A percentile compares a stretch with the other conserved stretches of the same genome.
Evolutionary conservation across 495 filamentous ascomycete species (phyloP).

Genomic region (Lineolata rhizophorae): DNA sequence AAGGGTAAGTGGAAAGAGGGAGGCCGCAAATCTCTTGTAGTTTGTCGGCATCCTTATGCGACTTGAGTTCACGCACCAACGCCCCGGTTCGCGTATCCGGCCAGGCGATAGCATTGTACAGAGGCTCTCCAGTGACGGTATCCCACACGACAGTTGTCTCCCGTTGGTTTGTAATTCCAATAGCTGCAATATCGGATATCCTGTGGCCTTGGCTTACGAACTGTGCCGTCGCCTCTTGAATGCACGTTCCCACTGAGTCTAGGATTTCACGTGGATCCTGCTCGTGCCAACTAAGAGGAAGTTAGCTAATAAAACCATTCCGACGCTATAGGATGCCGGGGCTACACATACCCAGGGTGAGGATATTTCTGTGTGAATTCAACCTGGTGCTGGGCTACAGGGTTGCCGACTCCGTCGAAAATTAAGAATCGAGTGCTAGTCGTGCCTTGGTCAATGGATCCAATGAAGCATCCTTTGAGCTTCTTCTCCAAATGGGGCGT

Average conservation of each 20-base stretch:
- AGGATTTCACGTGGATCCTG: constrained; percentile 73
- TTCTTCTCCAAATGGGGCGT: background rate
- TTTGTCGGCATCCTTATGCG: constrained; percentile 37
- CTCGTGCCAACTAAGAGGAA: constrained; percentile 59
- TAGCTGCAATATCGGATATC: constrained; percentile 50
- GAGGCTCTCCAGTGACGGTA: constrained; percentile 57
- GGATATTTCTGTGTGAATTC: constrained; percentile 83
- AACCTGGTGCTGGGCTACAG: constrained; percentile 71
- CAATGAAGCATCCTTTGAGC: constrained; percentile 27
- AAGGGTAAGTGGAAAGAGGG: constrained; percentile 84
- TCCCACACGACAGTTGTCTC: constrained; percentile 92
- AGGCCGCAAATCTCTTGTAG: constrained; percentile 61
- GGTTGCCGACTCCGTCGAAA: constrained; percentile 60
- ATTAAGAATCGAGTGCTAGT: constrained; percentile 87
- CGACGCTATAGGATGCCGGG: no score
- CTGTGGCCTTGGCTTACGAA: constrained; percentile 53
- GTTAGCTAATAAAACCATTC: constrained; percentile 4
- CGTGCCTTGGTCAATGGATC: constrained; percentile 77
- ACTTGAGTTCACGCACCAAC: constrained; percentile 66
- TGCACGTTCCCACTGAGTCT: constrained; percentile 59
- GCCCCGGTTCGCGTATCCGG: constrained; percentile 68
- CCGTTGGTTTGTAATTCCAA: constrained; percentile 88
- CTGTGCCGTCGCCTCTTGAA: constrained; percentile 53
- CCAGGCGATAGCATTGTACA: constrained; percentile 87
- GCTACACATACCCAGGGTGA: constrained; percentile 43